Evolutionary conservation across 305 asterid species (phyloP), one percentile per base, ranked within the genome.

Genomic region (Solanum hybrid): DNA sequence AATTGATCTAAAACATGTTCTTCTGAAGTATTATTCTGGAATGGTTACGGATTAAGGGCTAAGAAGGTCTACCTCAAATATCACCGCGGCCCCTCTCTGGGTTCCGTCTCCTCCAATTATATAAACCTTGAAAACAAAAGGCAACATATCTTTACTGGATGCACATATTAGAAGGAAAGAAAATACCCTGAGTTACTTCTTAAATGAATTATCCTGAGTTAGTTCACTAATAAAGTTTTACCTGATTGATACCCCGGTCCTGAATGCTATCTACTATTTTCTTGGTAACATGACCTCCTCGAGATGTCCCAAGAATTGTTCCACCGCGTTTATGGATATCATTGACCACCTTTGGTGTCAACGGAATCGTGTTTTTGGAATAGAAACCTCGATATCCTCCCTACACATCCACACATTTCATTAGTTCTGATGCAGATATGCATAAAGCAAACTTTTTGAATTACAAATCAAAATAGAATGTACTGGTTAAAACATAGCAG

Each of bases 81-180:
- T 97, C n/a, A 92, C 96, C 3, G 96, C 94, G 66, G 98, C 98
- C 26, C 99, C 99, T 91, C 92, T 97, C 90, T 95, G 99, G 81
- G 99, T 97, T 42, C 99, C 99, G 89, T 96, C 98, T 56, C 99
- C 99, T 86, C 99, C 99, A 84, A 97, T 94, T 89, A 97, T 95
- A 90, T 96, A 97, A 69, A 97, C 98, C 99, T 97, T 86, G 71
- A 92, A 31, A 72, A 32, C 42, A 86, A 17, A 56, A 78, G 85
- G 80, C 85, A 73, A 77, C n/a, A 73, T 77, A 78, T 60, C 81
- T 32, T 10, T 42, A 76, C 15, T 38, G 22, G 24, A 88, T 29
- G 37, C n/a, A 0, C 35, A 76, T 10, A 45, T 42, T 45, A 85
- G 34, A 66, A 19, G 72, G 13, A 31, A 36, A 76, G 37, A 37